A percentile compares a stretch with the other conserved stretches of the same genome.
phyloP scores from a whole-genome alignment of 495 filamentous ascomycete species.

The Hypoxylon subgilvum region DNA sequence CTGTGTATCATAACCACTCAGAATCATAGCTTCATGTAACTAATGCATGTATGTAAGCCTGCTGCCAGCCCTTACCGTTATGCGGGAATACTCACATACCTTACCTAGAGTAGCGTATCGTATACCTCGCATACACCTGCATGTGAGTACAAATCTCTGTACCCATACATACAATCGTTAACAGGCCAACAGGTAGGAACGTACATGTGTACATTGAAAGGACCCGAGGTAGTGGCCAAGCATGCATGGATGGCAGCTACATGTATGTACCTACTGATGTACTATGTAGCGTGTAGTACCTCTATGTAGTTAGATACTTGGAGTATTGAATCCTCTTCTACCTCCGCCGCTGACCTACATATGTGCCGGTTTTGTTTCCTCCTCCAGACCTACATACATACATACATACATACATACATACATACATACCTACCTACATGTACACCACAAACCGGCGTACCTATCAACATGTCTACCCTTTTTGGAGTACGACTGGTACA shows the following conservation, averaged over 20 bases:
- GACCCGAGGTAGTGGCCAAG: too few relatives aligned
- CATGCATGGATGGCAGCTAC: too few relatives aligned
- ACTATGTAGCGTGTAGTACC: constrained; percentile 3
- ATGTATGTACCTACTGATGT: neutral
- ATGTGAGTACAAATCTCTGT: neutral
- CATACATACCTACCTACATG: constrained; percentile 7
- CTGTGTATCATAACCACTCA: too few relatives aligned
- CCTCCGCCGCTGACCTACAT: constrained; percentile 37
- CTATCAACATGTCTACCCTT: too few relatives aligned
- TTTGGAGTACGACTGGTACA: neutral
- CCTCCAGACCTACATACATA: constrained; percentile 18
- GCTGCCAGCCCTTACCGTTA: too few relatives aligned
- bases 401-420: constrained; percentile 10
- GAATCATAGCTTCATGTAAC: too few relatives aligned
- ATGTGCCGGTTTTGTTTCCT: constrained; percentile 1
- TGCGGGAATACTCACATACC: too few relatives aligned
- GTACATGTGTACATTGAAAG: too few relatives aligned
- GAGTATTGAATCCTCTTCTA: constrained; percentile 18
- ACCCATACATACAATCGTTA: neutral
- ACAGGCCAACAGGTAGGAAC: too few relatives aligned
- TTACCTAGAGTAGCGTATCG: too few relatives aligned
- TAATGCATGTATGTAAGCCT: too few relatives aligned
- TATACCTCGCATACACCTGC: too few relatives aligned
- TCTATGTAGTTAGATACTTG: neutral
- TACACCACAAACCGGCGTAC: neutral